Conservation (phyloP, 1,284 basidiomycete genomes). For the Mycosarcoma maydis region DNA sequence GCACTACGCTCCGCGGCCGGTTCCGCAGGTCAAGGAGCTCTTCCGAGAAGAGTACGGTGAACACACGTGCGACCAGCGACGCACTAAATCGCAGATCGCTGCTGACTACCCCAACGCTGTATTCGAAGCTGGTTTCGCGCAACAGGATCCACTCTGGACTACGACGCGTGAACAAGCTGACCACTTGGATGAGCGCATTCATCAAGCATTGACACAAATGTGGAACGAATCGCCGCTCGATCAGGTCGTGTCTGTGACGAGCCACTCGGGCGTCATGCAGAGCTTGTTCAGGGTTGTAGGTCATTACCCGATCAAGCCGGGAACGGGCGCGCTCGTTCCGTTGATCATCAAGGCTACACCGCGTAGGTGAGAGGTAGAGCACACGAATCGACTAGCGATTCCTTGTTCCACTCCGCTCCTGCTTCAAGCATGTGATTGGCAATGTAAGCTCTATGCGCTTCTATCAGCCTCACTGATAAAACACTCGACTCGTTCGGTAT, state of each 20-base stretch:
- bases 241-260: constrained; percentile 41
- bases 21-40: constrained; percentile 22
- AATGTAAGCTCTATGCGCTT: no score
- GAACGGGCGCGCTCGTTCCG: constrained; percentile 47
- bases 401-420: no score
- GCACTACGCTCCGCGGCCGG: neutral
- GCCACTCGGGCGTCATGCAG: constrained; percentile 54
- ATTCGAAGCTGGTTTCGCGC: constrained; percentile 31
- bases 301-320: constrained; percentile 37
- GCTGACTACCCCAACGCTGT: constrained; percentile 28
- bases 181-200: constrained; percentile 30
- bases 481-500: no score
- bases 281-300: constrained; percentile 28
- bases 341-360: constrained; percentile 52
- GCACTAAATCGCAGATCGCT: constrained; percentile 18
- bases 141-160: constrained; percentile 31
- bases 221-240: constrained; percentile 29
- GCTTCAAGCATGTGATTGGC: no score
- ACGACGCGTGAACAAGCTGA: constrained; percentile 17
- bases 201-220: constrained; percentile 25
- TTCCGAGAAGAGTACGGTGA: constrained; percentile 49
- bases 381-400: no score
- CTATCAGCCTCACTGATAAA: no score
- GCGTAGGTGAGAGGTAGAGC: no score
- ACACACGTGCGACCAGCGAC: constrained; percentile 50